Evolutionary conservation across 2,329 filamentous ascomycete genomes (phyloP), one percentile per base, ranked within the genome.

Genomic region (Neurospora crassa): DNA sequence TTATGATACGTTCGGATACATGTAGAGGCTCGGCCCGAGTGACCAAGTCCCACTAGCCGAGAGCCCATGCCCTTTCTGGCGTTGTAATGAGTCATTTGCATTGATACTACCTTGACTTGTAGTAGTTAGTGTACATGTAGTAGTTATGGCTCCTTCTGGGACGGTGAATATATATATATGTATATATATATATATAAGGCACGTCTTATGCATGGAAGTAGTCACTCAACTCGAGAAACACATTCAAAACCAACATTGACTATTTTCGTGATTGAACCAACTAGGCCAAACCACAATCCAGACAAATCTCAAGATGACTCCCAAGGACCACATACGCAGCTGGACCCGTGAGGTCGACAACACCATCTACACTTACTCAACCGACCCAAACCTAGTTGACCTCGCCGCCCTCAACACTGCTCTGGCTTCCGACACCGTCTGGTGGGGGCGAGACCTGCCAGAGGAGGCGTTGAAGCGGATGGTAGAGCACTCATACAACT

Each of bases 301-400:
- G 3, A 34, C 7, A 20, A 43, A 69, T 6, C 6, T 12, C 5
- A 67, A 69, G 8, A 67, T 67, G 47, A 37, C 20, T 1, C 71
- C 71, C 41, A 45, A 67, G 67, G 59, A 47, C 59, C 68, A 59
- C 4, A 41, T 70, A 24, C 71, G 67, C 12, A 67, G 53, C 40
- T 76, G 72, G 74, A 72, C 72, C n/a, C 82, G 82, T 63, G 71
- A 70, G 4, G 47, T 70, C 43, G 47, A 34, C 68, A 69, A 71
- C 68, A 83, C 85, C 74, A 82, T 84, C 71, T 90, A 88, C 78
- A 80, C 89, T 74, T 81, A 90, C 78, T 91, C 89, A 40, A 90
- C 88, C 45, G 85, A 91, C 76, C 84, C 84, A 40, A 77, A 80
- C 11, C 84, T 87, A 69, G 79, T 91, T 72, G 84, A 89, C 69